Base-by-base conservation (phyloP, 371 early-diverging fungal genomes). In the Fennellomyces sp. region DNA sequence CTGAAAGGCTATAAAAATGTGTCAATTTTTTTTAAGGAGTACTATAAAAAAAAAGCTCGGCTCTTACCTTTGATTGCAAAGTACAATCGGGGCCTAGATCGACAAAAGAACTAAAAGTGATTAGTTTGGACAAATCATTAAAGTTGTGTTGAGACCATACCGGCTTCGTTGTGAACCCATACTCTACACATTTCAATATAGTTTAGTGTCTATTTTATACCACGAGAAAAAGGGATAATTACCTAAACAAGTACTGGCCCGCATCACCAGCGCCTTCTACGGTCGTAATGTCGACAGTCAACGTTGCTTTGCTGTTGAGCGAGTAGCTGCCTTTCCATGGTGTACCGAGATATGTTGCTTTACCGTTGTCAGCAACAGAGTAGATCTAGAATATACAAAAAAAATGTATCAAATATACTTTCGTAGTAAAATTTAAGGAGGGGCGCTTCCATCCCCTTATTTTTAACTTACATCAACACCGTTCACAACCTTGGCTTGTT, bases 41-140 rank as follows among this genome's bases (percentile, higher is more conserved):
- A 3, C 48, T 23, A 28, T 33, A 33, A 33, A 33, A 7, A 33
- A 33, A 12, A 5, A 33, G 39, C 39, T 39, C 5, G 39, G 50
- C 49, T 52, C 27, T 35, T n/a, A 63, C 60, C 60, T 67, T 63
- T 59, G 63, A 63, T 52, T 51, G 50, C 56, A 67, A 48, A 12
- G 63, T 63, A 47, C 68, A 67, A 56, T 67, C 68, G 25, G 63
- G 68, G 36, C 60, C 64, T 63, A 48, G 5, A 41, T 15, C 3
- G 29, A 23, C n/a, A 23, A 21, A 3, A 0, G 13, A 27, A 28
- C 10, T 33, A 21, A 10, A 19, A 12, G 13, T 3, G 38, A 51
- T 25, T 11, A n/a, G n/a, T n/a, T n/a, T n/a, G n/a, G n/a, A n/a
- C n/a, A n/a, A n/a, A n/a, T n/a, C n/a, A n/a, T n/a, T n/a, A n/a